These are phyloP conservation scores for Phytophthora sp. DNA, from an alignment of 352 stramenopile genomes.

Conservation along the genomic window DNA sequence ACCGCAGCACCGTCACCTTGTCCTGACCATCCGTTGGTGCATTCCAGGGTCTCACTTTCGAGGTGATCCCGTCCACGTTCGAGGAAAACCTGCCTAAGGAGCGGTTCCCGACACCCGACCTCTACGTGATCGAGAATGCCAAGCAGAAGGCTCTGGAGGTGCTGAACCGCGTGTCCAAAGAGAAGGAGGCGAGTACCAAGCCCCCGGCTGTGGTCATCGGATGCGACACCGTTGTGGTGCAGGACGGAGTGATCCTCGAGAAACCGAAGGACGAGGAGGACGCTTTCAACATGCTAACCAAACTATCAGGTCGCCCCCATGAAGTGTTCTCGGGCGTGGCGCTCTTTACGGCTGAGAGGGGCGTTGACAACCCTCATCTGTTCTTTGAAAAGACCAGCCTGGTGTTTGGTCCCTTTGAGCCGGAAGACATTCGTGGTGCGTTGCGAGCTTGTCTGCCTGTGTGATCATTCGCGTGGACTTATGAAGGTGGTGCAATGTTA, in stretches of 20 bases:
- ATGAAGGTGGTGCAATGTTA: not conserved
- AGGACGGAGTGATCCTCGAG: slow-evolving; percentile 87
- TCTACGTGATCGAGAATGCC: slow-evolving; percentile 83
- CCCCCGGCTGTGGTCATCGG: slow-evolving; percentile 68
- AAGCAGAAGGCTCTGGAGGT: slow-evolving; percentile 83
- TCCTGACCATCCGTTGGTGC: not conserved
- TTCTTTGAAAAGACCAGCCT: slow-evolving; percentile 77
- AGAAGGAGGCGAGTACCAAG: not conserved
- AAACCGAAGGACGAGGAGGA: slow-evolving; percentile 87
- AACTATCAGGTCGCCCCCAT: slow-evolving; percentile 74
- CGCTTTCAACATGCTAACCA: slow-evolving; percentile 80
- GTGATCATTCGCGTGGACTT: not conserved
- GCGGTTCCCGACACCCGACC: slow-evolving; percentile 64
- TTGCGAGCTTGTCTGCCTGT: not conserved
- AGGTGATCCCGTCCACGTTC: slow-evolving; percentile 84
- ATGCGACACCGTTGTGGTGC: slow-evolving; percentile 90
- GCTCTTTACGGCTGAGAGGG: slow-evolving; percentile 58
- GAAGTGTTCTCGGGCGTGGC: slow-evolving; percentile 91
- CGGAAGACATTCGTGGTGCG: slow-evolving; percentile 66
- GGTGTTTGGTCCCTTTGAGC: slow-evolving; percentile 60
- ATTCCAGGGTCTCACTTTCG: slow-evolving; percentile 65
- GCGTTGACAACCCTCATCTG: slow-evolving; percentile 54
- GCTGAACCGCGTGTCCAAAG: slow-evolving; percentile 42
- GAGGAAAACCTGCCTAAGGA: slow-evolving; percentile 84
- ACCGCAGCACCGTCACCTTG: not conserved